Evolutionary conservation across 163 green algal species (phyloP), one percentile per base, ranked within the genome.

Genomic region (Coccomyxa subellipsoidea): DNA sequence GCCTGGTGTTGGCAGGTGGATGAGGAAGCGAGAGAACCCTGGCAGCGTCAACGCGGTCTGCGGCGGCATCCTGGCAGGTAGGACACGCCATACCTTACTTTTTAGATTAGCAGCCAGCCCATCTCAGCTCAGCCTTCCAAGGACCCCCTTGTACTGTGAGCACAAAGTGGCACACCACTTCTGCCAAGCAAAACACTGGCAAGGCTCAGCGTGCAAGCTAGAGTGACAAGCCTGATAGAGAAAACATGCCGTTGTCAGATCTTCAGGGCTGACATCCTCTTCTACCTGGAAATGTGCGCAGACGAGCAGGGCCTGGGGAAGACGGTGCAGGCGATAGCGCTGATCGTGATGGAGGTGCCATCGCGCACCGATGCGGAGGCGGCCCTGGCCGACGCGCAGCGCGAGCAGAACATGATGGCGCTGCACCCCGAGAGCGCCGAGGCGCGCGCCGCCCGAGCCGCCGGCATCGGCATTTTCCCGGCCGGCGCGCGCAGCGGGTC

Each of bases 291-390:
- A n/a, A n/a, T n/a, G n/a, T 59, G 15, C 23, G 77, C 77, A 73
- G 77, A 81, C 29, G 77, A 81, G 40, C 47, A 75, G 47, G 77
- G 77, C 27, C 40, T 73, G 10, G 77, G 77, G 29, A 81, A 81
- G 77, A 81, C 77, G 8, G 40, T 81, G n/a, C 77, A 75, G 77
- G 70, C 38, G 40, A 23, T 81, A 27, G 77, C 77, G n/a, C 47
- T 81, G n/a, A 73, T 81, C 18, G 27, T 72, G 39, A 36, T 40
- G 15, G 23, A 39, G 15, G 40, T 40, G 29, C 53, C 31, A 8
- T 73, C 31, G 21, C 29, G 25, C 18, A 21, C 35, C 15, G 76
- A 80, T 7, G 76, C 76, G 27, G 4, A 2, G 7, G 25, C 31
- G 38, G 76, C 76, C 12, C 76, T 80, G 29, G 54, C 25, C 1